phyloP scores from a whole-genome alignment of 176 grass and related monocot species.

The Eremochloa ophiuroides region DNA sequence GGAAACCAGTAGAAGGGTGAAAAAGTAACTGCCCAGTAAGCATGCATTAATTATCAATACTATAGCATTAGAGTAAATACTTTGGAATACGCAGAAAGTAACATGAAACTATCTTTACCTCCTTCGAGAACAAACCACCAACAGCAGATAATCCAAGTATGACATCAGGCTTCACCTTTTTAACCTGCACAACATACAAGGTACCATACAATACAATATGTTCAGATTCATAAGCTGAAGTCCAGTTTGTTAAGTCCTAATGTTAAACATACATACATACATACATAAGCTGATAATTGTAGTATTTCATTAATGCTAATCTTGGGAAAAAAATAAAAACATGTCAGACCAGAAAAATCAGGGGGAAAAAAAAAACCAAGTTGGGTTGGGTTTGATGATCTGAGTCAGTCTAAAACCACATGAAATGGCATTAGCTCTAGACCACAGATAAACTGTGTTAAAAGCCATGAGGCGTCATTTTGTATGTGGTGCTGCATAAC shows the following conservation, averaged over 20 bases:
- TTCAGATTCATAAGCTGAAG: conserved; percentile 17
- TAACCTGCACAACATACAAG: conserved; percentile 58
- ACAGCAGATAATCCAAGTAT: conserved; percentile 98
- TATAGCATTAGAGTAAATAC: conserved; percentile 4
- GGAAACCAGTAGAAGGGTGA: not conserved
- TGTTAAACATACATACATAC: conserved; percentile 4
- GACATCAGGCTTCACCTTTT: conserved; percentile 96
- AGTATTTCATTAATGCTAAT: not conserved
- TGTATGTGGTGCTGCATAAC: too few species aligned
- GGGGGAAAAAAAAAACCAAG: not conserved
- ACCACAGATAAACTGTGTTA: not conserved
- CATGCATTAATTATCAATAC: conserved; percentile 2
- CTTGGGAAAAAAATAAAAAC: not conserved
- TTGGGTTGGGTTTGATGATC: not conserved
- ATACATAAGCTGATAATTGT: not conserved
- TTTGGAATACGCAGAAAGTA: conserved; percentile 8
- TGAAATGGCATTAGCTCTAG: conserved; percentile 11
- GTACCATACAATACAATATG: conserved; percentile 2
- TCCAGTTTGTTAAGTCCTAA: conserved; percentile 6
- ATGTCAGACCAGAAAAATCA: not conserved
- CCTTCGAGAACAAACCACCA: conserved; percentile 89
- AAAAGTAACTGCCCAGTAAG: not conserved
- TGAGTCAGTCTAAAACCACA: conserved; percentile 7
- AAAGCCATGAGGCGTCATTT: not conserved
- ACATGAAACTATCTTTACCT: conserved; percentile 49